Conservation (phyloP, 192 early-diverging fungal species). For the Polychytrium aggregatum region DNA sequence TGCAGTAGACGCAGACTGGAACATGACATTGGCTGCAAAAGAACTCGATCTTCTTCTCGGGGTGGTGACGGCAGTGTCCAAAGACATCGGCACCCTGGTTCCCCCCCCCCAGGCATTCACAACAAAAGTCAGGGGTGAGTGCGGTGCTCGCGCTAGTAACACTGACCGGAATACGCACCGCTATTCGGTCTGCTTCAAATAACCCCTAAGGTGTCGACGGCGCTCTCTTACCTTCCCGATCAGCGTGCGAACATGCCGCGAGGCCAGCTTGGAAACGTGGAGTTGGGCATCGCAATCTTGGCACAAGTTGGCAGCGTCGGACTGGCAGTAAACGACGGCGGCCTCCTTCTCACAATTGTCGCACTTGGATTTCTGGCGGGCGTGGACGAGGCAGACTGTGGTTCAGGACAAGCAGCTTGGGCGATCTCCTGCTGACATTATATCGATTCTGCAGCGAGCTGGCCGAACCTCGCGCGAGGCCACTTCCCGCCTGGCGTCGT, state of each 20-base stretch:
- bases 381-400: no score
- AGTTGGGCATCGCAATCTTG: conserved; percentile 41
- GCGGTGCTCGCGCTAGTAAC: no score
- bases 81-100: conserved; percentile 40
- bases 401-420: no score
- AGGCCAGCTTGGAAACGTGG: conserved; percentile 41
- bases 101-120: no score
- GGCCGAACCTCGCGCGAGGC: conserved; percentile 37
- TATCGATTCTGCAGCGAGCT: no score
- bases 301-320: conserved; percentile 48
- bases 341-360: conserved; percentile 45
- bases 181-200: no score
- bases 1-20: conserved; percentile 52
- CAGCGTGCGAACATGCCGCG: conserved; percentile 31
- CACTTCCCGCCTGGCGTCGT: conserved; percentile 26
- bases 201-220: no score
- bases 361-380: conserved; percentile 35
- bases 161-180: no score
- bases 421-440: no score
- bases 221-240: conserved; percentile 30
- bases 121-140: no score
- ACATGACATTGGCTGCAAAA: conserved; percentile 54
- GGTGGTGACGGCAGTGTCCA: conserved; percentile 45
- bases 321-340: conserved; percentile 41
- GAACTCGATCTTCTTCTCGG: conserved; percentile 45